A percentile compares a stretch with the other conserved stretches of the same genome.
phyloP scores from a whole-genome alignment of 352 stramenopile species.

The Chrysophaeum taylorii region DNA sequence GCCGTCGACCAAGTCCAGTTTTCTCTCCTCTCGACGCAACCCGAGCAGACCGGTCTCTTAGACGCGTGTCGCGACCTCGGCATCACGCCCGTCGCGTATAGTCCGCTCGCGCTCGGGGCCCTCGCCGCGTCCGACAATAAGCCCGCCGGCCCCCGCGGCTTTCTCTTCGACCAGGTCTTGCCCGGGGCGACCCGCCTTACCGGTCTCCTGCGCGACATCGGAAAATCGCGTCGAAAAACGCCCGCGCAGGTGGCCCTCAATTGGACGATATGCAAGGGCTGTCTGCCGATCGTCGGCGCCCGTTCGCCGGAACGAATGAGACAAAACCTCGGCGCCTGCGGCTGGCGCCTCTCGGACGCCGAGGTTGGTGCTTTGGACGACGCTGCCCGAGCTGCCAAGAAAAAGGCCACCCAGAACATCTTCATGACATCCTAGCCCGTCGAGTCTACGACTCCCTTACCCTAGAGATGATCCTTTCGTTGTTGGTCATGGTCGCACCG shows the following conservation, averaged over 20 bases:
- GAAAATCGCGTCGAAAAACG: conserved; percentile 40
- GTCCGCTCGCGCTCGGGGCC: conserved; percentile 51
- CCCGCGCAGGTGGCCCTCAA: conserved; percentile 53
- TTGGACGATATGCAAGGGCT: conserved; percentile 50
- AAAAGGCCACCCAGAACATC: conserved; percentile 28
- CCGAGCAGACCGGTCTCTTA: conserved; percentile 36
- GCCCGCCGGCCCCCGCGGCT: conserved; percentile 23
- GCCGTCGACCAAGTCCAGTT: conserved; percentile 59
- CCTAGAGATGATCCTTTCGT: too few species aligned
- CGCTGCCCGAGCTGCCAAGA: conserved; percentile 20
- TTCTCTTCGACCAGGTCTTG: conserved; percentile 25
- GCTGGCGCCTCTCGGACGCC: conserved; percentile 37
- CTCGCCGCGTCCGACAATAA: conserved; percentile 22
- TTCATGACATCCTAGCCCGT: conserved; percentile 29
- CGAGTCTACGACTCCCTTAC: too few species aligned
- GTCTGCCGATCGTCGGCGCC: conserved; percentile 48
- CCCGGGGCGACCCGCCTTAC: conserved; percentile 39
- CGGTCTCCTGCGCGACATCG: conserved; percentile 41
- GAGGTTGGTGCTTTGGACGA: conserved; percentile 37
- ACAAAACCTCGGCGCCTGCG: conserved; percentile 47
- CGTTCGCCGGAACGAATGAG: conserved; percentile 38
- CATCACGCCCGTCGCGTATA: conserved; percentile 55
- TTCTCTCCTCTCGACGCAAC: conserved; percentile 47
- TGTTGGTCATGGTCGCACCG: too few species aligned
- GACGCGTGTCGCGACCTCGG: conserved; percentile 42